Conservation (phyloP, 495 filamentous ascomycete species). For the Cercophora samala region DNA sequence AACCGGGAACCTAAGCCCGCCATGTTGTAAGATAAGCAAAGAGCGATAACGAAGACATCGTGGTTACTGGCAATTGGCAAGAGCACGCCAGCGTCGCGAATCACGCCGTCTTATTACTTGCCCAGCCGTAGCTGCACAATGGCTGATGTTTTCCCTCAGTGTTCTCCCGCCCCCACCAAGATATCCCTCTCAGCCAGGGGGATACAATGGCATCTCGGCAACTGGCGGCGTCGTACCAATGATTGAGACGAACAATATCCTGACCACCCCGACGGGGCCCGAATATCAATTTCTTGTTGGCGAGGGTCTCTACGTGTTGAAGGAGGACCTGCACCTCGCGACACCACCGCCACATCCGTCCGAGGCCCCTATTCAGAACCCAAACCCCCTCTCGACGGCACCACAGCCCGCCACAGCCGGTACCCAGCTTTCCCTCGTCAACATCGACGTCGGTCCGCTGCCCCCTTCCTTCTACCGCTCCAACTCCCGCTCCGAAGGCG, state of each 20-base stretch:
- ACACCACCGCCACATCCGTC: conserved; percentile 94
- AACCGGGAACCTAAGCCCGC: conserved; percentile 2
- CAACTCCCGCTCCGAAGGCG: conserved; percentile 35
- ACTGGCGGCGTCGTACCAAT: conserved; percentile 62
- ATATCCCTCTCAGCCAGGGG: conserved; percentile 61
- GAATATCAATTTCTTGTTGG: conserved; percentile 83
- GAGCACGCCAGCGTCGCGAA: neutral
- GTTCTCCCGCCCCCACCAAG: conserved; percentile 79
- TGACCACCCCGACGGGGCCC: conserved; percentile 73
- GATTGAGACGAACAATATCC: conserved; percentile 87
- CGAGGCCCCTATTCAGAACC: conserved; percentile 77
- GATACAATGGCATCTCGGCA: conserved; percentile 60
- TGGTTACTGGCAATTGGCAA: neutral
- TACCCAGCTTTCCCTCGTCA: conserved; percentile 78
- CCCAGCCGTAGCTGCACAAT: neutral
- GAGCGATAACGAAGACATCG: neutral
- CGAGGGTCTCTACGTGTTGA: conserved; percentile 88
- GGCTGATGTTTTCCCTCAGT: conserved; percentile 44
- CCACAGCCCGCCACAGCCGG: conserved; percentile 76
- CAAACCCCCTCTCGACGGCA: conserved; percentile 84
- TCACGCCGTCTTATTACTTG: neutral
- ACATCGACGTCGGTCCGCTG: conserved; percentile 58
- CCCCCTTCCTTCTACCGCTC: conserved; percentile 54
- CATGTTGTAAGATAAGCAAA: conserved; percentile 30
- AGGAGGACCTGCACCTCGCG: conserved; percentile 86